Evolutionary conservation across 176 grass and related monocot species (phyloP).

Genomic region (Cenchrus americanus): DNA sequence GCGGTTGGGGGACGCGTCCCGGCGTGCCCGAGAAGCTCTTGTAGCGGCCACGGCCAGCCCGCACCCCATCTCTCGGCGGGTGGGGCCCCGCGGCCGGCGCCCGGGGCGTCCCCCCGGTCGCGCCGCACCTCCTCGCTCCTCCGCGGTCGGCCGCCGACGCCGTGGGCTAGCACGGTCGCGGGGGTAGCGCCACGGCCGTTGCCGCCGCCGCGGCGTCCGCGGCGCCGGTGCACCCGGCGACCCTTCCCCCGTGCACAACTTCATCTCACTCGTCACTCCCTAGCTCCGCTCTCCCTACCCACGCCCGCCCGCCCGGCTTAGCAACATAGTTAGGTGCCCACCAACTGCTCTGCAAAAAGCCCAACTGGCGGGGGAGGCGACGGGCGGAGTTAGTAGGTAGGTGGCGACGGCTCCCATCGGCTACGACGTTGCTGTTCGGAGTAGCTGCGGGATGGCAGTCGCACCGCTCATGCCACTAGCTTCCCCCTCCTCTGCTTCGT

Average conservation of each 20-base stretch:
- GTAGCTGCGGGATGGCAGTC: slow-evolving; percentile 39
- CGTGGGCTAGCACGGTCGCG: slow-evolving; percentile 53
- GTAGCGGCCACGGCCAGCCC: slow-evolving; percentile 96
- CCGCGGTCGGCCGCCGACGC: slow-evolving; percentile 53
- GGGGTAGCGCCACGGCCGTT: slow-evolving; percentile 54
- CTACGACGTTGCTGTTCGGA: slow-evolving; percentile 53
- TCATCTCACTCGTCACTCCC: slow-evolving; percentile 46
- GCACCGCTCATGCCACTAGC: not conserved
- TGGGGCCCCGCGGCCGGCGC: slow-evolving; percentile 47
- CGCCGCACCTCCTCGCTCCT: slow-evolving; percentile 79
- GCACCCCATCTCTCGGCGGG: slow-evolving; percentile 75
- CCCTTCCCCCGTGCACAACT: slow-evolving; percentile 75
- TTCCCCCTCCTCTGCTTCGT: no score
- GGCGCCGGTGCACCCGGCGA: slow-evolving; percentile 66
- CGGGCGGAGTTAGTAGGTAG: slow-evolving; percentile 37
- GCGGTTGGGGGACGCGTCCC: slow-evolving; percentile 92
- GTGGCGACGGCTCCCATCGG: slow-evolving; percentile 39
- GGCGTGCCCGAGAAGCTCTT: slow-evolving; percentile 96
- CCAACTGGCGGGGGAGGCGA: not conserved
- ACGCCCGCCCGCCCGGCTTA: not conserved
- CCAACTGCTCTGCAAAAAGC: slow-evolving; percentile 49
- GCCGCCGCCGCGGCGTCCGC: not conserved
- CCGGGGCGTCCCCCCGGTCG: not conserved
- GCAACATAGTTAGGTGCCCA: slow-evolving; percentile 31
- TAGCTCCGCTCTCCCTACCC: not conserved